phyloP scores from a whole-genome alignment of 139 green algal species.

The Chlamydomonas sp. region DNA sequence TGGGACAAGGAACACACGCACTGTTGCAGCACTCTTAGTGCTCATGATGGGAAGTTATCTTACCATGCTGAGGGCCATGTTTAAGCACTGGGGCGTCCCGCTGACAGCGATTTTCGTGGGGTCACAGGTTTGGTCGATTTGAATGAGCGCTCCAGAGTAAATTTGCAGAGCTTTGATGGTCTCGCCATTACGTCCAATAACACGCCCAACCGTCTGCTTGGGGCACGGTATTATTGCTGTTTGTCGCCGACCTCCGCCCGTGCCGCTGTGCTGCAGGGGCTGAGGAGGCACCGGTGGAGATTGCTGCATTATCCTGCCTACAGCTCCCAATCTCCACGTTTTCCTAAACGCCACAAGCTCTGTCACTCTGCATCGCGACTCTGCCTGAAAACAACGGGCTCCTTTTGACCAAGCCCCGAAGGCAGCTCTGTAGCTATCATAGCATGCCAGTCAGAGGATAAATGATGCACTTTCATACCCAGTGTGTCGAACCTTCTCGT shows the following conservation, averaged over 20 bases:
- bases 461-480: no score
- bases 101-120: constrained; percentile 58
- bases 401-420: no score
- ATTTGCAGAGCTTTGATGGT: constrained; percentile 88
- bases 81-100: constrained; percentile 59
- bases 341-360: no score
- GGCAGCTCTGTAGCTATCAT: no score
- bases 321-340: no score
- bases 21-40: neutral
- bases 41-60: neutral
- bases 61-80: constrained; percentile 55
- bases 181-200: constrained; percentile 81
- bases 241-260: constrained; percentile 12
- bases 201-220: constrained; percentile 83
- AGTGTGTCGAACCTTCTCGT: no score
- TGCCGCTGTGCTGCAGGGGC: constrained; percentile 2
- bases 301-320: no score
- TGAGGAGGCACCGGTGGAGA: no score
- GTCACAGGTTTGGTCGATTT: constrained; percentile 24
- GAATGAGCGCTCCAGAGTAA: constrained; percentile 68
- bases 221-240: constrained; percentile 65
- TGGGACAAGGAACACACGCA: neutral
- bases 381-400: no score
- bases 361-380: no score
- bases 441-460: no score